Base-by-base conservation (phyloP, 1,139 yeast genomes). In the Candida glucosophila region DNA sequence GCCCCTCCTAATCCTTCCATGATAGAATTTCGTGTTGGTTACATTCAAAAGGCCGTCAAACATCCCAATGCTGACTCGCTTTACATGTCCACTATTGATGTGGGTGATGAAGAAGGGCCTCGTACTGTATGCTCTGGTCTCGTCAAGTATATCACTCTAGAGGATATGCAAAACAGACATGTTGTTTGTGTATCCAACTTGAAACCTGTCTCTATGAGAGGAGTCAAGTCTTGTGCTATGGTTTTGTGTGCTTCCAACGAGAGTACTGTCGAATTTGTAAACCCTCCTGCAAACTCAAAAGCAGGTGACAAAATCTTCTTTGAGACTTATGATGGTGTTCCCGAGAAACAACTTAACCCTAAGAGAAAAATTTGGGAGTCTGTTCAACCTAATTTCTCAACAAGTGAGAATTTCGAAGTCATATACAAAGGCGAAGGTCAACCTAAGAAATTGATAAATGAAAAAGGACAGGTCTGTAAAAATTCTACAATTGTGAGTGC, bases 361-460 rank as follows among this genome's bases (percentile, higher is more conserved):
- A 92, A 92, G 77, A 92, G 90, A 81, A 92, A 92, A 73, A 68
- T 90, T 37, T 92, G 95, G 90, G 99, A 92, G 68, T 70, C 88
- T 28, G 67, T 83, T 39, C 98, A 92, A 66, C 97, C 96, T 27
- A 67, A 70, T 33, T 88, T 90, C 68, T 63, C 90, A 32, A 88
- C 97, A 23, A 76, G 66, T 41, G 92, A 75, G 22, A 58, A 61
- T 27, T 69, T 78, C 33, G 83, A 82, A 49, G 95, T 88, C 24
- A 70, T 83, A 34, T 88, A 72, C 67, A 78, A 78, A 43, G 79
- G 67, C 44, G 94, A 83, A 47, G 90, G 92, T 39, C 77, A 80
- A 49, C 77, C 79, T 35, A 77, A 76, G 52, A 77, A 67, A 54
- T 73, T 90, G 55, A 85, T 86, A 29, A 82, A 79, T 54, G 74